Conservation (phyloP, 441 rosid species). For the Erodium trifolium region DNA sequence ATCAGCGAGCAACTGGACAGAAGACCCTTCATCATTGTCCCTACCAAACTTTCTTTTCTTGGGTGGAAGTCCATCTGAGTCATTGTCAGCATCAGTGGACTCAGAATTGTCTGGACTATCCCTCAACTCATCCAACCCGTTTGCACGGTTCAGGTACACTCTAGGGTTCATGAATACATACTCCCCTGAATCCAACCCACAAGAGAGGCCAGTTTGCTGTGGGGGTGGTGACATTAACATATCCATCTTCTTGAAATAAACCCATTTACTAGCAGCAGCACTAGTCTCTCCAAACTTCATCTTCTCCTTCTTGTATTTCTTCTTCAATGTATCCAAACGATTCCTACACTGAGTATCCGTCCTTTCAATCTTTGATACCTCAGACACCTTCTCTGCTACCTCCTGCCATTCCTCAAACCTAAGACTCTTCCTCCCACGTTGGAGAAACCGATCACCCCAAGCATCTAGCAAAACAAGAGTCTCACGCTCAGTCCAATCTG, state of each 20-base stretch:
- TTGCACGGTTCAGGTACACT: conserved; percentile 52
- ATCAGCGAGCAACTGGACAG: conserved; percentile 62
- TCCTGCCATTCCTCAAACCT: conserved; percentile 88
- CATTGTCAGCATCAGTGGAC: conserved; percentile 41
- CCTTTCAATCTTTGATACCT: conserved; percentile 56
- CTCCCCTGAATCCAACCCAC: conserved; percentile 87
- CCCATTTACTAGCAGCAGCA: conserved; percentile 53
- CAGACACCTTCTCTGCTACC: conserved; percentile 91
- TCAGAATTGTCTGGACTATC: conserved; percentile 80
- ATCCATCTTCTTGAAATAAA: conserved; percentile 75
- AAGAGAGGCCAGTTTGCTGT: conserved; percentile 64
- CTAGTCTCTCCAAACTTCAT: conserved; percentile 17
- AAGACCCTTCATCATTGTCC: conserved; percentile 41
- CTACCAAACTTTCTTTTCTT: conserved; percentile 53
- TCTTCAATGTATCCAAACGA: conserved; percentile 77
- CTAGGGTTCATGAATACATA: conserved; percentile 60
- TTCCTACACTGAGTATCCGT: conserved; percentile 77
- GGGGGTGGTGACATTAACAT: conserved; percentile 60
- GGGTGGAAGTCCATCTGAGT: conserved; percentile 63
- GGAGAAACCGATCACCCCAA: conserved; percentile 83
- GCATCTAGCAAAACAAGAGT: conserved; percentile 73
- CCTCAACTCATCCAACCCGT: conserved; percentile 79
- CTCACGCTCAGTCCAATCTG: conserved; percentile 85
- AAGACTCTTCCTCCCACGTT: conserved; percentile 77
- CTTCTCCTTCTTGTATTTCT: conserved; percentile 85